Evolutionary conservation across 1,284 basidiomycete genomes (phyloP), one percentile per base, ranked within the genome.

Genomic region (Mycosarcoma maydis): DNA sequence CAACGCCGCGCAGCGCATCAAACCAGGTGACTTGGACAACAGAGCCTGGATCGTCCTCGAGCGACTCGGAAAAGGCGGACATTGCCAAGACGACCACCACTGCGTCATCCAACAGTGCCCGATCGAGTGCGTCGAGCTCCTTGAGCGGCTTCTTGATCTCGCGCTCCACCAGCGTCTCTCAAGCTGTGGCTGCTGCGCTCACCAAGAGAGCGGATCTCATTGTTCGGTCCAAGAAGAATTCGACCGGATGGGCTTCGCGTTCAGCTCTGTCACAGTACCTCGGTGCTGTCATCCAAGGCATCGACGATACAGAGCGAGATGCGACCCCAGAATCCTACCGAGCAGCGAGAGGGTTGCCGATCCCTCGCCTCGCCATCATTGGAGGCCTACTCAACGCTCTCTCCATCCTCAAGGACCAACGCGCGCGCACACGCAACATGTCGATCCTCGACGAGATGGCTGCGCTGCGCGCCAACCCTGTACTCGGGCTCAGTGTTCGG

Each of bases 301-400:
- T 73, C 16, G 39, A 60, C 26, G 51, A 62, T 16, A 56, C 46
- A 9, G 67, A 70, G 47, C 44, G 30, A 0, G 48, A 46, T 22
- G 45, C 48, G 4, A 43, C 30, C 2, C 67, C 67, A 17, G 67
- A 65, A 22, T 70, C 67, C 19, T 70, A 57, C 40, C 36, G 42
- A 54, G 49, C 67, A 17, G 52, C 67, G 3, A 38, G 49, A 16
- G 64, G 72, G 2, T 20, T 66, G 16, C 73, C 66, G 16, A 52
- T 81, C 10, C 60, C 79, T 10, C 56, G 66, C 22, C 71, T 81
- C 14, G 64, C 78, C 16, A 50, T 80, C 16, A 57, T 75, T 32
- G 70, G 73, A 1, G 79, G 79, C 5, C 60, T 81, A 0, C 58
- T 81, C 10, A 70, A 66, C 13, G 77, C 77, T 4, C 52, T 81